Conservation (phyloP, 805 yeast species). For the Wickerhamomyces tratensis region DNA sequence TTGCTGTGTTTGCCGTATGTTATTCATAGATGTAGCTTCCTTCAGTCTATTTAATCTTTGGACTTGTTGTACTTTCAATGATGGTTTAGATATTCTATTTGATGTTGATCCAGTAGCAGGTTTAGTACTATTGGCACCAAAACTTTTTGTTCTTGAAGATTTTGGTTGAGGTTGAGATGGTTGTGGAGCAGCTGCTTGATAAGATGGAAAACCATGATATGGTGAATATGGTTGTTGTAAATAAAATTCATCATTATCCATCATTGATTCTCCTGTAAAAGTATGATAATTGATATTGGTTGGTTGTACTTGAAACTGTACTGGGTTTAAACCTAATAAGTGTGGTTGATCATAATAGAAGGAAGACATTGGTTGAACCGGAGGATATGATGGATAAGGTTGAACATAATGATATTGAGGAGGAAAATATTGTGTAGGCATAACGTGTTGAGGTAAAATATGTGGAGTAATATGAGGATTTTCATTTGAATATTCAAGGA, state of each 20-base stretch:
- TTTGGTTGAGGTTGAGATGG: neutral
- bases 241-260: constrained; percentile 8
- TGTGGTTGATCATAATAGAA: constrained; percentile 2
- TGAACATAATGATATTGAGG: neutral
- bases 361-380: neutral
- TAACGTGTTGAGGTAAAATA: neutral
- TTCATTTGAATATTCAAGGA: neutral
- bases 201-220: constrained; percentile 16
- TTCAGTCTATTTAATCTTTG: constrained; percentile 6
- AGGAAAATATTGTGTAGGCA: neutral
- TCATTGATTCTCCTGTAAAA: neutral
- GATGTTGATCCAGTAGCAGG: neutral
- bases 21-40: neutral
- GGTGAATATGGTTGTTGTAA: constrained; percentile 9
- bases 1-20: neutral
- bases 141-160: neutral
- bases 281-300: neutral
- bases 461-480: neutral
- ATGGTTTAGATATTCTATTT: no score
- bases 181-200: constrained; percentile 19
- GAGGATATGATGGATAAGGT: neutral
- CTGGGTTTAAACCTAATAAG: constrained; percentile 1
- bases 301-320: neutral
- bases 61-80: neutral
- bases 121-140: neutral